A percentile compares a stretch with the other conserved stretches of the same genome.
These are phyloP conservation scores for Fusarium clavum DNA, from an alignment of 2,329 filamentous ascomycete species.

Conservation along the genomic window DNA sequence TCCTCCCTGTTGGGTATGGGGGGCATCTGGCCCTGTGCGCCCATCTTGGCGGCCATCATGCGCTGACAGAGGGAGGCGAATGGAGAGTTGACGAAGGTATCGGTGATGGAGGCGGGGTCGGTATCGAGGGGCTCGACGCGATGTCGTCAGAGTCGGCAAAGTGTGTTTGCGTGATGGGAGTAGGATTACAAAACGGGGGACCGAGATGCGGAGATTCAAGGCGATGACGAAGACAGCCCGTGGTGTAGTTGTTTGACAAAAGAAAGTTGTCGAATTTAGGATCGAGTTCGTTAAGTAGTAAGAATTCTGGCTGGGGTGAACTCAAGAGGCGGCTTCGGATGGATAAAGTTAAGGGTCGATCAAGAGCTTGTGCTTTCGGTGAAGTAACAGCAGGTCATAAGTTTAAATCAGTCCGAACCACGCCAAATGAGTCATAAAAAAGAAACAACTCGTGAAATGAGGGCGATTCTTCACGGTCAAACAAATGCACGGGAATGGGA, in stretches of 20 bases:
- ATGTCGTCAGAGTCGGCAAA: slow-evolving; percentile 39
- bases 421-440: slow-evolving; percentile 37
- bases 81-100: slow-evolving; percentile 34
- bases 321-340: slow-evolving; percentile 11
- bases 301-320: slow-evolving; percentile 4
- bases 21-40: slow-evolving; percentile 61
- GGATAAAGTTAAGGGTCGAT: slow-evolving; percentile 3
- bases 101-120: slow-evolving; percentile 43
- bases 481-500: slow-evolving; percentile 27
- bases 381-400: slow-evolving; percentile 17
- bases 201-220: background rate
- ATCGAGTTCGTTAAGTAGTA: slow-evolving; percentile 24
- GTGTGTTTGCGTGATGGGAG: background rate
- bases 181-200: background rate
- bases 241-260: background rate
- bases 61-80: slow-evolving; percentile 29
- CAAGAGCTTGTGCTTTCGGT: background rate
- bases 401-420: slow-evolving; percentile 27
- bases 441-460: slow-evolving; percentile 26
- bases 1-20: slow-evolving; percentile 71
- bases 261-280: slow-evolving; percentile 16
- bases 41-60: slow-evolving; percentile 53
- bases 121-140: slow-evolving; percentile 42
- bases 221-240: background rate
- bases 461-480: slow-evolving; percentile 23